These are phyloP conservation scores for Ogataea ramenticola DNA, from an alignment of 805 yeast species.

Conservation along the genomic window DNA sequence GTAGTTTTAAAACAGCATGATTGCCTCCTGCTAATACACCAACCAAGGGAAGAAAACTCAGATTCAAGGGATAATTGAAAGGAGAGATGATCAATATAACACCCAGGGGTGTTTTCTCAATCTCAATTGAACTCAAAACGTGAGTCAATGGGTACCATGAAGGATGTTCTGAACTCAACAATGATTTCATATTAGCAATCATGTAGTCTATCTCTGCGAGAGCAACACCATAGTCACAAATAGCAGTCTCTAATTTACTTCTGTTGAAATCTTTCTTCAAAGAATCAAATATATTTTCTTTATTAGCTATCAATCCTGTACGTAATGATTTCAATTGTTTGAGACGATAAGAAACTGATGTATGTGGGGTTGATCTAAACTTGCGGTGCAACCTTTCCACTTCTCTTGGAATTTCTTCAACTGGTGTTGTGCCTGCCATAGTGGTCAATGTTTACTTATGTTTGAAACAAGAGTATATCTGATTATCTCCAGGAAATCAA, in stretches of 20 bases:
- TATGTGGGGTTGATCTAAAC: constrained; percentile 31
- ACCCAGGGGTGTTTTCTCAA: constrained; percentile 49
- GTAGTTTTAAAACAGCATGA: constrained; percentile 61
- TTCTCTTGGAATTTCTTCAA: constrained; percentile 39
- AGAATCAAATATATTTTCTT: constrained; percentile 48
- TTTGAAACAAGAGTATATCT: no score
- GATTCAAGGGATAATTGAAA: constrained; percentile 69
- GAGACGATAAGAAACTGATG: constrained; percentile 39
- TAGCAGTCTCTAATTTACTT: constrained; percentile 50
- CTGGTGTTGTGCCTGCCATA: constrained; percentile 10
- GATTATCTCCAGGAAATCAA: no score
- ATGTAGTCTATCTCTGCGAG: constrained; percentile 51
- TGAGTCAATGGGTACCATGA: constrained; percentile 28
- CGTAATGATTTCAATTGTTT: constrained; percentile 60
- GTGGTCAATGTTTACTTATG: neutral
- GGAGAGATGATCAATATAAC: constrained; percentile 68
- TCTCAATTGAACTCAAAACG: constrained; percentile 13
- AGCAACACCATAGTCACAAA: constrained; percentile 47
- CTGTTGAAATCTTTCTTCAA: constrained; percentile 63
- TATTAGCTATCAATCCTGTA: constrained; percentile 53
- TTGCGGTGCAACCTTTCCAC: constrained; percentile 35
- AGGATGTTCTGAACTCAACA: constrained; percentile 49
- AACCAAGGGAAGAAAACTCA: constrained; percentile 58
- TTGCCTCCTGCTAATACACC: constrained; percentile 88
- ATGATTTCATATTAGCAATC: constrained; percentile 50